Conservation (phyloP, 208 protist species). For the Acanthamoeba sp. region DNA sequence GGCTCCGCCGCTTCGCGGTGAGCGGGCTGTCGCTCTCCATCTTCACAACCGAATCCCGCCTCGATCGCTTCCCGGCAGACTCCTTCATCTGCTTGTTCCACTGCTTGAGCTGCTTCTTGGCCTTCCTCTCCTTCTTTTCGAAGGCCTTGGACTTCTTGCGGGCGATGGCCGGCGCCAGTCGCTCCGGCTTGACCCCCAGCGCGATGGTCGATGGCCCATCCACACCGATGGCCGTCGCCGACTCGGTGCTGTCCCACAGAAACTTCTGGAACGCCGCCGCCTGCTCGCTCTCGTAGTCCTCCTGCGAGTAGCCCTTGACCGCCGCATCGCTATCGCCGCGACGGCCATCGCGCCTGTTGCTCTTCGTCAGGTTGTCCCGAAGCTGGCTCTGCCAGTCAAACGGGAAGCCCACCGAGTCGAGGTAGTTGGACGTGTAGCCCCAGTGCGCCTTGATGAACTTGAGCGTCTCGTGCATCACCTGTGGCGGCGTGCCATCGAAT, state of each 20-base stretch:
- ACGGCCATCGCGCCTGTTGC: not conserved
- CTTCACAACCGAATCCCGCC: not conserved
- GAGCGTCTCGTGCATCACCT: constrained; percentile 64
- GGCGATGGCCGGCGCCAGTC: constrained; percentile 53
- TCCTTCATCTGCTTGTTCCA: constrained; percentile 59
- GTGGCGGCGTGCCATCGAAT: constrained; percentile 65
- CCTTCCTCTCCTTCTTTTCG: constrained; percentile 3
- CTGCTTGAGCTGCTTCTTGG: constrained; percentile 15
- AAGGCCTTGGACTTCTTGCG: constrained; percentile 19
- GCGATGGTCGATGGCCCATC: not conserved
- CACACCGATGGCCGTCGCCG: not conserved
- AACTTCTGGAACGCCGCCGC: constrained; percentile 52
- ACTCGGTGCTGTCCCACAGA: constrained; percentile 21
- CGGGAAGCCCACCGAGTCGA: constrained; percentile 50
- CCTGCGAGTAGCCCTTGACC: not conserved
- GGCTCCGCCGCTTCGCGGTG: not conserved
- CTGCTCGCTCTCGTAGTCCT: constrained; percentile 55
- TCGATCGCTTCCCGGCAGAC: not conserved
- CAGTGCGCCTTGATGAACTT: constrained; percentile 72
- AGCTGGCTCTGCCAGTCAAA: constrained; percentile 6
- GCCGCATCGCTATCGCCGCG: not conserved
- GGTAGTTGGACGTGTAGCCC: constrained; percentile 38
- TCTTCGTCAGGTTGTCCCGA: not conserved
- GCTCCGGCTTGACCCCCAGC: constrained; percentile 1
- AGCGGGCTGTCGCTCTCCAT: not conserved